Evolutionary conservation across 2,329 filamentous ascomycete species (phyloP).

Genomic region (Thelonectria olida): DNA sequence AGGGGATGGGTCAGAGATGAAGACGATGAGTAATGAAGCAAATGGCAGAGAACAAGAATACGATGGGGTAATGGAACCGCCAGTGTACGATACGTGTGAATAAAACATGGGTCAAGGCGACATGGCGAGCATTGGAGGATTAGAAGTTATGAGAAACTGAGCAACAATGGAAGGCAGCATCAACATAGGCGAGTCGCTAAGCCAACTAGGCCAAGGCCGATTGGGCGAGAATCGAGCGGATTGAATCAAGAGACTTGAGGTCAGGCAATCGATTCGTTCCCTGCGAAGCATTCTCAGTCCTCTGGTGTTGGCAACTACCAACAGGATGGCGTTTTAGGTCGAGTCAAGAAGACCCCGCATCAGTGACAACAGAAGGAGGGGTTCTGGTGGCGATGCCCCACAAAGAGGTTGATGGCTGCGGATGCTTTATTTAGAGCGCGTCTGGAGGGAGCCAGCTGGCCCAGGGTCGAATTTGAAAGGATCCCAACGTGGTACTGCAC

Average conservation of each 20-base stretch:
- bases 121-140: not conserved
- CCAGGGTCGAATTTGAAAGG: not conserved
- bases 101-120: constrained; percentile 4
- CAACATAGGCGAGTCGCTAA: not conserved
- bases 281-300: not conserved
- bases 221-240: not conserved
- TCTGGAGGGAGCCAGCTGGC: not conserved
- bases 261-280: not conserved
- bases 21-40: constrained; percentile 23
- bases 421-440: constrained; percentile 16
- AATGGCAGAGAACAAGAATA: not conserved
- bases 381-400: constrained; percentile 12
- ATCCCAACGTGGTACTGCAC: not conserved
- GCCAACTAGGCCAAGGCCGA: not conserved
- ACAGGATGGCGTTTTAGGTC: not conserved
- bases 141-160: not conserved
- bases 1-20: constrained; percentile 59
- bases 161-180: not conserved
- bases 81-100: constrained; percentile 17
- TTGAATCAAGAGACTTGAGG: not conserved
- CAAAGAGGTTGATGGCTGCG: not conserved
- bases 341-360: constrained; percentile 13
- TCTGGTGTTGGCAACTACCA: not conserved
- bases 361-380: constrained; percentile 5
- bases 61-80: constrained; percentile 4